Percentiles rank a stretch among this genome's conserved stretches.
These are phyloP conservation scores for Pulicaria dysenterica DNA, from an alignment of 129 eudicot genomes.

Conservation along the genomic window DNA sequence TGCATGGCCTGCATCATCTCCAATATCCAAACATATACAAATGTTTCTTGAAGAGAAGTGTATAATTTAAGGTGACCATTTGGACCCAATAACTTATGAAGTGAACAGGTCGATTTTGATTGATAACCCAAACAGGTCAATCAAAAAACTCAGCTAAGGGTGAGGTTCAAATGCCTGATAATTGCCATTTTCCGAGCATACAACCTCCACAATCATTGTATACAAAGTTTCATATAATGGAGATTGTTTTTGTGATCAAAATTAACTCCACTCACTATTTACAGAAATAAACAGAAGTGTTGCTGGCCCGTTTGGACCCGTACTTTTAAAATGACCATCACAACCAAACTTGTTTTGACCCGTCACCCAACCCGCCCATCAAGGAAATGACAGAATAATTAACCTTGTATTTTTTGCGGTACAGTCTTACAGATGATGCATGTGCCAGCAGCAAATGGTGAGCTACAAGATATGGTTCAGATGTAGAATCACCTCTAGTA, in stretches of 20 bases:
- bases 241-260: neutral
- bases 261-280: neutral
- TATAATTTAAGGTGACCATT: neutral
- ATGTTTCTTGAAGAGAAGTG: neutral
- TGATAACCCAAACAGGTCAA: neutral
- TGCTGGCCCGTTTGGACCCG: neutral
- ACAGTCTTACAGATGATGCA: constrained; percentile 55
- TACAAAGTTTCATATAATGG: neutral
- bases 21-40: constrained; percentile 15
- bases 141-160: too few species aligned
- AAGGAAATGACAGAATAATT: constrained; percentile 5
- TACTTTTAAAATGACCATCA: neutral
- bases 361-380: neutral
- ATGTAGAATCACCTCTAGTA: constrained; percentile 50
- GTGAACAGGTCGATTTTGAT: too few species aligned
- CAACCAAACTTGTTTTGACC: neutral
- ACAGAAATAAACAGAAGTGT: neutral
- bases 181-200: neutral
- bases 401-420: constrained; percentile 65
- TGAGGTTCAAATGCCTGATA: too few species aligned
- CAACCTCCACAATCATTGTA: neutral
- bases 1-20: constrained; percentile 56
- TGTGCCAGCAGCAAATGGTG: constrained; percentile 76
- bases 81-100: too few species aligned
- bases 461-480: constrained; percentile 58